These are phyloP conservation scores for Singerocomus inundabilis DNA, from an alignment of 1,284 basidiomycete species.

Conservation along the genomic window DNA sequence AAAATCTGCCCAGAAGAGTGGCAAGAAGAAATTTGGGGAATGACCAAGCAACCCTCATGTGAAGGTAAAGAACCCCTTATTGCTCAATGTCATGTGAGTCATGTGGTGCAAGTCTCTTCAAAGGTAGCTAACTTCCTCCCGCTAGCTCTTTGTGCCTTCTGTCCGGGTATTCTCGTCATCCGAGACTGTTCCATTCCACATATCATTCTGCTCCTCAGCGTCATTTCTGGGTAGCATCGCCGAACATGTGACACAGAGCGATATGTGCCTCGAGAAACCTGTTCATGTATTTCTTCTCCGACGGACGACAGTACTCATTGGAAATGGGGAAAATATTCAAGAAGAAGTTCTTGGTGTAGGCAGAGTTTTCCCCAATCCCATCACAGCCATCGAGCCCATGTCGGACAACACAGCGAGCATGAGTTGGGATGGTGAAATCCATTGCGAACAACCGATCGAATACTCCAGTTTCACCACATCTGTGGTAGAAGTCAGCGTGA, in stretches of 20 bases:
- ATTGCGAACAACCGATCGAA: conserved; percentile 31
- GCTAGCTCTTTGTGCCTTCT: conserved; percentile 42
- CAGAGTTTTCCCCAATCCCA: conserved; percentile 18
- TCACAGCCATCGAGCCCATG: conserved; percentile 12
- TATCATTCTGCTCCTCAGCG: conserved; percentile 52
- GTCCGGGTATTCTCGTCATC: conserved; percentile 50
- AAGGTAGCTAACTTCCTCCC: conserved; percentile 1
- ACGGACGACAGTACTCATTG: conserved; percentile 25
- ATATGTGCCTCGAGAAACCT: conserved; percentile 23
- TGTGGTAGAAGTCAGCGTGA: conserved; percentile 32
- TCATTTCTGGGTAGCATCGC: conserved; percentile 44
- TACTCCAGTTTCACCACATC: conserved; percentile 42
- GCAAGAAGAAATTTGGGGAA: conserved; percentile 47
- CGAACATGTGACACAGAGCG: conserved; percentile 21
- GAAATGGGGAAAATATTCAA: conserved; percentile 5
- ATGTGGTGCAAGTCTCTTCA: background rate
- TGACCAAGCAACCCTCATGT: conserved; percentile 32
- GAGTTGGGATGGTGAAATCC: conserved; percentile 47
- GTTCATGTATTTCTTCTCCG: conserved; percentile 32
- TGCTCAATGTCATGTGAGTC: conserved; percentile 49
- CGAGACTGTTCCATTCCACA: conserved; percentile 59
- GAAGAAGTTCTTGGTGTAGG: conserved; percentile 33
- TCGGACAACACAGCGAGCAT: conserved; percentile 8
- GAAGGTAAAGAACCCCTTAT: conserved; percentile 28
- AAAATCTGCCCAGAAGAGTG: conserved; percentile 61